Base-by-base conservation (phyloP, 192 early-diverging fungal species). In the Coemansia sp. region DNA sequence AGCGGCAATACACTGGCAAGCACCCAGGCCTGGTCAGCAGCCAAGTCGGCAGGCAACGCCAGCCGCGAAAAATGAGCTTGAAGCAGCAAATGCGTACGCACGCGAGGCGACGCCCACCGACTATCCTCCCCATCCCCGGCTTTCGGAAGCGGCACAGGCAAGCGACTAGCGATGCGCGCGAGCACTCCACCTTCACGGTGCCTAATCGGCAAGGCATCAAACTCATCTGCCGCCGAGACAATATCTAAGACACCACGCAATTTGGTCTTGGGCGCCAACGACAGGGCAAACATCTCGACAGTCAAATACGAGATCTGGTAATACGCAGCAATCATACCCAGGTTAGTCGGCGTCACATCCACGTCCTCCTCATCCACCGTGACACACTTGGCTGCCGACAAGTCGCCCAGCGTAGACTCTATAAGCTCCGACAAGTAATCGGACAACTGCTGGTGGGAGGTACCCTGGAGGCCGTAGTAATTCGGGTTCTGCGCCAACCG, bases 281-380 rank as follows among this genome's bases (percentile, higher is more conserved):
- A 94, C 73, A 94, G 85, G 45, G 91, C 90, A 78, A 98, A 96
- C 84, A 94, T 89, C 69, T 98, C 95, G 23, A 99, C 91, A 0
- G 97, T 99, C 32, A 89, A 81, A 72, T 96, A 96, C 74, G 91
- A 91, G 77, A 99, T 93, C 83, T 96, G 93, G 81, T 99, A 98
- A 82, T 95, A 98, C 5, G 96, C 93, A 0, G 98, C 91, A 79
- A 99, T 96, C 93, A 97, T 96, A 60, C 96, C 96, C 77, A 98
- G 75, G 77, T 98, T 98, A 31, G 95, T 85, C 21, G 96, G 90
- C 4, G 84, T 17, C 5, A 58, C 55, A n/a, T 58, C 29, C 19
- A 90, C 75, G 5, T 73, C 75, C 15, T 73, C 71, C 12, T 67
- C 72, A 14, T 76, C 69, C 31, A 70, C 31, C 0, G 64, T 63